Evolutionary conservation across 371 early-diverging fungal genomes (phyloP).

Genomic region (Nematocida homosporus): DNA sequence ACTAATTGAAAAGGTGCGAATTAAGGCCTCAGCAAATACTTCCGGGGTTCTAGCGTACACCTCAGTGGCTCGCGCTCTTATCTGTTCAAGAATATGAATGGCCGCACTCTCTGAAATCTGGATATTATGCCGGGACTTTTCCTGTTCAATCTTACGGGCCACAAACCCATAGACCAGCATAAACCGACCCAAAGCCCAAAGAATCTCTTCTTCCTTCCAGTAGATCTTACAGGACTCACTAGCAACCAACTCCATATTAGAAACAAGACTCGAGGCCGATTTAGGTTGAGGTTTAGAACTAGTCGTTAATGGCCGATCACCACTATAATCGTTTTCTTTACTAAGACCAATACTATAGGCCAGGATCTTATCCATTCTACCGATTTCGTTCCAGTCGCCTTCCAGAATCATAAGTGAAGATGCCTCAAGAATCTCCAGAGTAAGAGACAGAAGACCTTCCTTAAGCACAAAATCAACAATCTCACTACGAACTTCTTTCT

Average conservation of each 20-base stretch:
- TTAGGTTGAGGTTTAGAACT: no score
- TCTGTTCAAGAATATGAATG: neutral
- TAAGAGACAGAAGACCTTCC: neutral
- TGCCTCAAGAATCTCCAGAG: neutral
- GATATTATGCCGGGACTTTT: no score
- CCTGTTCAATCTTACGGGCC: no score
- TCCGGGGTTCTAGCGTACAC: neutral
- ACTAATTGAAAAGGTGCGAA: no score
- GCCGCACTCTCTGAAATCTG: no score
- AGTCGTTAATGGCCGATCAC: neutral
- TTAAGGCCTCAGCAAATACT: neutral
- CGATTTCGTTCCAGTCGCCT: neutral
- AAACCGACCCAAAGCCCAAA: neutral
- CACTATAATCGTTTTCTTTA: neutral
- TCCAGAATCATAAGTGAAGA: neutral
- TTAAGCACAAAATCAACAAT: neutral
- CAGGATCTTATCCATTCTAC: neutral
- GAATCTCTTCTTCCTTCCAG: constrained; percentile 5
- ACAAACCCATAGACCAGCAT: neutral
- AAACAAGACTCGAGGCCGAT: no score
- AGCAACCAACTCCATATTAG: neutral
- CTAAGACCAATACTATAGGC: neutral
- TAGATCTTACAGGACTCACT: neutral
- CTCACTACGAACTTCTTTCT: neutral
- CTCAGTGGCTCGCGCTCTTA: neutral